These are phyloP conservation scores for Aspergillus amoenus DNA, from an alignment of 2,329 filamentous ascomycete genomes.

Conservation along the genomic window DNA sequence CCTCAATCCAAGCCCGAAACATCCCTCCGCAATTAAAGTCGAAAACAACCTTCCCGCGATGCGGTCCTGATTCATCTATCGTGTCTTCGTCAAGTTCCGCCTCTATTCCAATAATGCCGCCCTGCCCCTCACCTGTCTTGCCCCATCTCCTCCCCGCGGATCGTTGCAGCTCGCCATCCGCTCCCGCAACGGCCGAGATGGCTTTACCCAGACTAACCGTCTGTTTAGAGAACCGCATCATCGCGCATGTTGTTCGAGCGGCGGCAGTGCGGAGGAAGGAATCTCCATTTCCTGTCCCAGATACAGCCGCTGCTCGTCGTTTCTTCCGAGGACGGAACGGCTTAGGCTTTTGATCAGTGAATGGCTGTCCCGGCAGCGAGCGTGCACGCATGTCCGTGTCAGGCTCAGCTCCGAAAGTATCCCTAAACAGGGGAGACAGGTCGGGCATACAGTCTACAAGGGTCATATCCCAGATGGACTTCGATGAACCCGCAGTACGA, in stretches of 20 bases:
- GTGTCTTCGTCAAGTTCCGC: conserved; percentile 61
- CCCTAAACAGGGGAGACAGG: background rate
- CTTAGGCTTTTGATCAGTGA: background rate
- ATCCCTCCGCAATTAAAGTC: conserved; percentile 87
- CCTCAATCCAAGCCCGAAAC: conserved; percentile 71
- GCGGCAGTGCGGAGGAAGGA: conserved; percentile 75
- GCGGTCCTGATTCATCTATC: conserved; percentile 42
- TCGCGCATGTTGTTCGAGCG: conserved; percentile 68
- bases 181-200: conserved; percentile 66
- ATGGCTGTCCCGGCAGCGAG: background rate
- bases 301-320: conserved; percentile 57
- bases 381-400: background rate
- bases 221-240: conserved; percentile 61
- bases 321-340: background rate
- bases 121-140: conserved; percentile 73
- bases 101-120: conserved; percentile 75
- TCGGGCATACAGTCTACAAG: conserved; percentile 4
- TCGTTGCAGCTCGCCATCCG: conserved; percentile 68
- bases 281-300: conserved; percentile 85
- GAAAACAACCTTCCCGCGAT: conserved; percentile 59
- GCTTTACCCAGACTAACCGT: conserved; percentile 55
- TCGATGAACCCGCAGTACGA: background rate
- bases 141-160: conserved; percentile 74
- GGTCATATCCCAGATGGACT: conserved; percentile 10
- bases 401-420: background rate